Conservation (phyloP, 139 green algal species). For the Ostreobium quekettii region DNA sequence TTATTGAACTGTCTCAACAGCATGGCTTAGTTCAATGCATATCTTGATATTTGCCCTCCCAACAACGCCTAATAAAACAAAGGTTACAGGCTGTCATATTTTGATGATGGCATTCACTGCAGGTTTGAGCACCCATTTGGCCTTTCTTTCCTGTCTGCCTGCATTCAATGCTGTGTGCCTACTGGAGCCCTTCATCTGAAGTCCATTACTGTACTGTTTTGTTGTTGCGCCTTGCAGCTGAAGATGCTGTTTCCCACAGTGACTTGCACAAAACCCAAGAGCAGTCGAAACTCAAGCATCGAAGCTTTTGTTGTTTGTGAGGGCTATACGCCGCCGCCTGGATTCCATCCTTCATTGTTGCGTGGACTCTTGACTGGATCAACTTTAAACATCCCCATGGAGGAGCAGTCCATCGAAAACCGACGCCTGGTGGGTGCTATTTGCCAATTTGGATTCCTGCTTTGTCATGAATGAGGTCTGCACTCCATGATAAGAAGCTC, state of each 20-base stretch:
- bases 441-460: not conserved
- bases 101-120: no score
- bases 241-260: conserved; percentile 86
- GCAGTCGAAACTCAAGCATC: conserved; percentile 82
- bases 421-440: not conserved
- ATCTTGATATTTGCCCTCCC: no score
- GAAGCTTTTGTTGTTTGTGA: conserved; percentile 95
- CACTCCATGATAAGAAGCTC: not conserved
- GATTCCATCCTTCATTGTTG: conserved; percentile 54
- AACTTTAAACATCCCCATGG: not conserved
- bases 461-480: not conserved
- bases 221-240: conserved; percentile 52
- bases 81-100: no score
- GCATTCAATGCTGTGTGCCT: no score
- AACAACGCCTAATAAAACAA: no score
- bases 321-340: conserved; percentile 54
- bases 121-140: no score
- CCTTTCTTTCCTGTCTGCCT: no score
- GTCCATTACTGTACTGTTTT: not conserved
- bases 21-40: no score
- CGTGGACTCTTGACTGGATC: conserved; percentile 36
- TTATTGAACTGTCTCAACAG: no score
- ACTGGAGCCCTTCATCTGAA: no score
- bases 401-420: not conserved
- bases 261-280: conserved; percentile 87